Evolutionary conservation across 768 basidiomycete genomes (phyloP).

Genomic region (Xerocomus spinulosus): DNA sequence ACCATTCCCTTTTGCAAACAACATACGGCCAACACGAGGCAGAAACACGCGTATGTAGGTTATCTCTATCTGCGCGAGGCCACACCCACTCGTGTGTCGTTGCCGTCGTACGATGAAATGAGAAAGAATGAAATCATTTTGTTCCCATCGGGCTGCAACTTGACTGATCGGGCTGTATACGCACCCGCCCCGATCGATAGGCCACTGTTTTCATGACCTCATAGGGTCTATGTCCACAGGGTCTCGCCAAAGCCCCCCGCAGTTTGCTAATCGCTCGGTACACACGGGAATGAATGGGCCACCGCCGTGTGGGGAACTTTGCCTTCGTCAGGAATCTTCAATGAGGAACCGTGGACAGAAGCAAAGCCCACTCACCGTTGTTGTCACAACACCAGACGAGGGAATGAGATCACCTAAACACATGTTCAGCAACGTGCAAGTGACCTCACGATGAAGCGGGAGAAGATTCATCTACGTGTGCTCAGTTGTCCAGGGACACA

Average conservation of each 20-base stretch:
- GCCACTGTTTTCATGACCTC: conserved; percentile 9
- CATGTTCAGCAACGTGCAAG: conserved; percentile 12
- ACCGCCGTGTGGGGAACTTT: conserved; percentile 15
- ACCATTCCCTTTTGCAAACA: too few species aligned
- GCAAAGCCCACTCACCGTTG: too few species aligned
- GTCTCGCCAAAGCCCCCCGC: too few species aligned
- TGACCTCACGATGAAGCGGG: too few species aligned
- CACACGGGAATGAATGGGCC: conserved; percentile 20
- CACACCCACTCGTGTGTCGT: conserved; percentile 1
- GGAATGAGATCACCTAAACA: too few species aligned
- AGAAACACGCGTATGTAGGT: conserved; percentile 6
- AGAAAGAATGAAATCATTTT: too few species aligned
- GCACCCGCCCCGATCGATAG: conserved; percentile 11
- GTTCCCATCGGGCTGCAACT: too few species aligned
- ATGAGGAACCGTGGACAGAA: too few species aligned
- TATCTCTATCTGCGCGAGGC: conserved; percentile 12
- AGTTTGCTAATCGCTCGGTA: conserved; percentile 4
- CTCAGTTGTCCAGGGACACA: too few species aligned
- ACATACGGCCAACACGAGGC: conserved; percentile 19
- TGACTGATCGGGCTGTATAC: conserved; percentile 10
- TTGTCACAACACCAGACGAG: too few species aligned
- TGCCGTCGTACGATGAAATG: too few species aligned
- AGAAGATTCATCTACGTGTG: not conserved
- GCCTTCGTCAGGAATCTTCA: too few species aligned
- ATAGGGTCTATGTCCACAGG: conserved; percentile 19